Conservation (phyloP, 305 asterid genomes). For the Fraxinus baroniana region DNA sequence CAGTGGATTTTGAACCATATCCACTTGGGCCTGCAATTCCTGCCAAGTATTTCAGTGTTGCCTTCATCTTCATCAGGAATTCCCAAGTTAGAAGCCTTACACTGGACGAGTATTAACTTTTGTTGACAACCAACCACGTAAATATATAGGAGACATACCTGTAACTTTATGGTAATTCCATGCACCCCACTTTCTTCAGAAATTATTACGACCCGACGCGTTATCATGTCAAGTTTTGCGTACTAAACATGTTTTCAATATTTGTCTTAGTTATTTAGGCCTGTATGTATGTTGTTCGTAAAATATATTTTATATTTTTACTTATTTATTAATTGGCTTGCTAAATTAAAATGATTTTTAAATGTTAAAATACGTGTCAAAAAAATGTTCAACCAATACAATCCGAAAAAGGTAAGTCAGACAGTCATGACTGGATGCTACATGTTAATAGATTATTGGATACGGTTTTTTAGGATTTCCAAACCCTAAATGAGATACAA, state of each 20-base stretch:
- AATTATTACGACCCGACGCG: neutral
- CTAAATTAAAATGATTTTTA: too few species aligned
- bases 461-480: too few species aligned
- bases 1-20: slow-evolving; percentile 78
- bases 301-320: too few species aligned
- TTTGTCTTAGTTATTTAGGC: neutral
- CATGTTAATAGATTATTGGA: too few species aligned
- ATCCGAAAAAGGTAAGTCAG: too few species aligned
- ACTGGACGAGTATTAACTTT: slow-evolving; percentile 37
- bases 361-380: too few species aligned
- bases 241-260: neutral
- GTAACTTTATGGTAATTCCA: slow-evolving; percentile 38
- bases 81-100: slow-evolving; percentile 35
- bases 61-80: slow-evolving; percentile 48
- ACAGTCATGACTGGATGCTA: too few species aligned
- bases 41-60: slow-evolving; percentile 72
- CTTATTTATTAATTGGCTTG: too few species aligned
- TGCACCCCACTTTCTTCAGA: slow-evolving; percentile 33
- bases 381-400: too few species aligned
- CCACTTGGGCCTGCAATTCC: slow-evolving; percentile 91
- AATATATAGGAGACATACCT: slow-evolving; percentile 46
- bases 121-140: slow-evolving; percentile 43
- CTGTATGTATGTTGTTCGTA: neutral
- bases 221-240: neutral
- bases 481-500: too few species aligned